phyloP scores from a whole-genome alignment of 148 eudicot genomes.

The Persicaria tinctoria region DNA sequence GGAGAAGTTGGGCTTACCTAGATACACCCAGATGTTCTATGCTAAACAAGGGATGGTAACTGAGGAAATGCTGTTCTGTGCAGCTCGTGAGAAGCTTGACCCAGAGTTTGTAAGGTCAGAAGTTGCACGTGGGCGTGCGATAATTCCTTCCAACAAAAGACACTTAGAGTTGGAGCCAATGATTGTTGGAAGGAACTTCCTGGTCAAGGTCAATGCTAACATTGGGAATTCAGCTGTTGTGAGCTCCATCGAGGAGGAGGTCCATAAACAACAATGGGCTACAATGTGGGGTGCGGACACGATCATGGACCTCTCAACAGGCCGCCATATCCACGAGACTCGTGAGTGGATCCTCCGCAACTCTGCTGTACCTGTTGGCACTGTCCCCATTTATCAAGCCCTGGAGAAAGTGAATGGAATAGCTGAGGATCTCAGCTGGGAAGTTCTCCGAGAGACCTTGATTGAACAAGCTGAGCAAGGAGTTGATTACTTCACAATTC shows the following conservation, averaged over 20 bases:
- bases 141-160: conserved; percentile 94
- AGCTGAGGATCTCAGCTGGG: conserved; percentile 91
- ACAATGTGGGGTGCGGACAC: conserved; percentile 99
- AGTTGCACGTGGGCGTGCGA: conserved; percentile 98
- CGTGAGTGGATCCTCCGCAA: conserved; percentile 97
- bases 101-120: conserved; percentile 95
- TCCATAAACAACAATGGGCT: conserved; percentile 99
- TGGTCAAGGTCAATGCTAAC: conserved; percentile 93
- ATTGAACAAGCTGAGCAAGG: conserved; percentile 99
- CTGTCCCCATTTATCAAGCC: conserved; percentile 97
- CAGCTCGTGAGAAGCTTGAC: conserved; percentile 89
- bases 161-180: conserved; percentile 93
- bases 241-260: conserved; percentile 98
- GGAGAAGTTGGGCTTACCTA: conserved; percentile 69
- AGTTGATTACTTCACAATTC: conserved; percentile 95
- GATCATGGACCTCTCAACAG: conserved; percentile 95
- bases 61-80: conserved; percentile 91
- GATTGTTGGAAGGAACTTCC: conserved; percentile 94
- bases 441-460: conserved; percentile 79
- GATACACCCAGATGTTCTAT: conserved; percentile 97
- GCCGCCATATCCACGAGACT: conserved; percentile 96
- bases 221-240: conserved; percentile 97
- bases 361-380: conserved; percentile 94
- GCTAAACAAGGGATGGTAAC: conserved; percentile 90
- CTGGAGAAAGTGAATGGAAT: conserved; percentile 91